Conservation (phyloP, 805 yeast genomes). For the Deakozyma indianensis region DNA sequence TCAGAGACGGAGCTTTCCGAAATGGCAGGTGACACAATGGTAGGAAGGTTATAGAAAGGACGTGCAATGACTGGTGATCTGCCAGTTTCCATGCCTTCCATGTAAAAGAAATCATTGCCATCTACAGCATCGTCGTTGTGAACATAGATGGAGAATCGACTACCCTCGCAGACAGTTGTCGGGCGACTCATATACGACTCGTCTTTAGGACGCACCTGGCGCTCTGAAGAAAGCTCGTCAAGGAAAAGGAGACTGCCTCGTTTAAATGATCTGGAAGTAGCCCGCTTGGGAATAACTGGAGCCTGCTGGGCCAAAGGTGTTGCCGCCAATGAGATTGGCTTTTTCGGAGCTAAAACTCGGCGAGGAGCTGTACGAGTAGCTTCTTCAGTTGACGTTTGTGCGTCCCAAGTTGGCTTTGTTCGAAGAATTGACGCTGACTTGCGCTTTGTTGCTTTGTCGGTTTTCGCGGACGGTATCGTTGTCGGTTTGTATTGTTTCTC, state of each 20-base stretch:
- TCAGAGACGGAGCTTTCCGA: neutral
- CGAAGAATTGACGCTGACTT: too few relatives aligned
- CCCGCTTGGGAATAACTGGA: neutral
- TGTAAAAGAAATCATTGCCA: neutral
- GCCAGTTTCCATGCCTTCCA: neutral
- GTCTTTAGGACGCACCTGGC: neutral
- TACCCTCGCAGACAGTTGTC: neutral
- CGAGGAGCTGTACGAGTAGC: neutral
- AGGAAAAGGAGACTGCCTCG: neutral
- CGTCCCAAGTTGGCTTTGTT: too few relatives aligned
- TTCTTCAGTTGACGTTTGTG: too few relatives aligned
- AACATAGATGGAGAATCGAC: neutral
- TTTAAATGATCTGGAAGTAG: neutral
- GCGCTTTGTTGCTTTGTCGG: too few relatives aligned
- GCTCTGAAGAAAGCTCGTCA: neutral
- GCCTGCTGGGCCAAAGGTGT: neutral
- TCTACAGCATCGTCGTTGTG: neutral
- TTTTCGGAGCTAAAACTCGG: too few relatives aligned
- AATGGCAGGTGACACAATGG: neutral
- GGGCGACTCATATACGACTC: neutral
- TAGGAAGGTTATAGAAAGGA: neutral
- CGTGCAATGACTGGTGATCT: neutral
- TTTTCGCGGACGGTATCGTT: too few relatives aligned
- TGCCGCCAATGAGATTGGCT: neutral
- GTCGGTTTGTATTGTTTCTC: too few relatives aligned